These are phyloP conservation scores for Castanea crenata DNA, from an alignment of 306 rosid genomes.

Conservation along the genomic window DNA sequence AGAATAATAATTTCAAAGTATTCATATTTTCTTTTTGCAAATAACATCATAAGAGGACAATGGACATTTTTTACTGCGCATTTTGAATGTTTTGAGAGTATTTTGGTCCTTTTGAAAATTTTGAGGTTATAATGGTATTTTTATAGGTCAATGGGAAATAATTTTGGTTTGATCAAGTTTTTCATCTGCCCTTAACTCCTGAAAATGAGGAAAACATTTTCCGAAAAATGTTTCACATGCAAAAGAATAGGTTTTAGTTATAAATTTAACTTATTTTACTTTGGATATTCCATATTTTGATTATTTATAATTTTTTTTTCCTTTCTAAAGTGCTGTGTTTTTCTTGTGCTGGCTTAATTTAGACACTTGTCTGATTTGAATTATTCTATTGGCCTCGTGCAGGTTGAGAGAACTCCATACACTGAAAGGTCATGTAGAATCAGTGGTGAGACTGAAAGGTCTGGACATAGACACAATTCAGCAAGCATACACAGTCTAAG, in stretches of 20 bases:
- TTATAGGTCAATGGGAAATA: too few species aligned
- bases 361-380: background rate
- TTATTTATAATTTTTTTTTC: too few species aligned
- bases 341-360: background rate
- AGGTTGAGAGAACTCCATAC: conserved; percentile 91
- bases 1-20: background rate
- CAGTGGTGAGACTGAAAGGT: conserved; percentile 96
- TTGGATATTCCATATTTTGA: background rate
- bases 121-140: too few species aligned
- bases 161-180: too few species aligned
- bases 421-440: conserved; percentile 94
- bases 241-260: background rate
- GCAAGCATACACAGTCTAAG: conserved; percentile 93
- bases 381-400: conserved; percentile 17
- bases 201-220: too few species aligned
- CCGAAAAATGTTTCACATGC: too few species aligned
- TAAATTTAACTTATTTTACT: background rate
- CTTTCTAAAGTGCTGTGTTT: background rate
- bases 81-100: too few species aligned
- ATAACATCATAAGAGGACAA: background rate
- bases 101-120: too few species aligned
- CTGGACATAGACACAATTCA: conserved; percentile 96
- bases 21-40: background rate
- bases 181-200: too few species aligned
- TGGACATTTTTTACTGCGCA: too few species aligned